Base-by-base conservation (phyloP, 768 basidiomycete genomes). In the Suillus ampliporus region DNA sequence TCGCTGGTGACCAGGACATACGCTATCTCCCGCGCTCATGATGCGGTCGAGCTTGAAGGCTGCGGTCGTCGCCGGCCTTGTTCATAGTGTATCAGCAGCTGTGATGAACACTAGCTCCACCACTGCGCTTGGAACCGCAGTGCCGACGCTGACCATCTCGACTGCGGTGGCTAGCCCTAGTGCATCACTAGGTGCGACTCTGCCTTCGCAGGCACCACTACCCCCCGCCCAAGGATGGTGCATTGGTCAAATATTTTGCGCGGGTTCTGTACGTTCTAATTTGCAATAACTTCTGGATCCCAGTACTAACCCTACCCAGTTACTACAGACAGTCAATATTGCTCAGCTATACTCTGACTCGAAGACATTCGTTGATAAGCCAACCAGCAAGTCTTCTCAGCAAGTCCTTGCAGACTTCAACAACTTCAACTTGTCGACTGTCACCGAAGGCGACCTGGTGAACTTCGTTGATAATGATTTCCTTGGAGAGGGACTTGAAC, bases 311-410 rank as follows among this genome's bases (percentile, higher is more conserved):
- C 6, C 15, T 19, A n/a, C 4, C 13, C 68, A 94, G 92, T 70
- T 94, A 10, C 80, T 97, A 28, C 94, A 97, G 84, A 90, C 92
- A 1, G 88, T 96, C 64, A 90, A 94, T 72, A 68, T 97, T 64
- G 93, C 94, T 0, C 73, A 82, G 46, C 77, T 91, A 31, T 97
- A 83, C 71, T 72, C 82, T 0, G 95, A 97, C 74, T 87, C 89
- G 51, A 97, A 97, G 78, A 95, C 92, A 0, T 89, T 97, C 73
- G 91, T 91, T 9, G 95, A 97, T 81, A 80, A 95, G 82, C 95
- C 95, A 3, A 97, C 95, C 1, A 82, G 79, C 70, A 86, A 88
- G 67, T 74, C 83, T 0, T 71, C 89, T 1, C 85, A 87, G 67
- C 78, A 81, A 57, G 93, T 95, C 15, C 79, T 95, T 53, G 74